phyloP scores from a whole-genome alignment of 176 grass and related monocot species.

The Cenchrus fungigraminus region DNA sequence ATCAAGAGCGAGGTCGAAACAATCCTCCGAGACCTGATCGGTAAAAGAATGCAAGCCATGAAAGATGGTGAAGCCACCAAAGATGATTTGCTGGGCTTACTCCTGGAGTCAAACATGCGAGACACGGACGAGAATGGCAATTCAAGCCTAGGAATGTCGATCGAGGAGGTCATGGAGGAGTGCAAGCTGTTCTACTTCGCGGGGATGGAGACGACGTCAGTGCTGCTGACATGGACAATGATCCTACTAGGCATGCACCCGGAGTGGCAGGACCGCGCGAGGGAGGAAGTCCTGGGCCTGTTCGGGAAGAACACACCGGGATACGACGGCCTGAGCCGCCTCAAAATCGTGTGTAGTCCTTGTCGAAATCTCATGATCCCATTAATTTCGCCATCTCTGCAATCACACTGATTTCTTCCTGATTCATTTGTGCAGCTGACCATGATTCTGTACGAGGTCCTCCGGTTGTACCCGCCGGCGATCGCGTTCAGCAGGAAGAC shows the following conservation, averaged over 20 bases:
- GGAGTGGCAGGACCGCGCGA: slow-evolving; percentile 61
- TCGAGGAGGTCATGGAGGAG: slow-evolving; percentile 63
- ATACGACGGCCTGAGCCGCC: slow-evolving; percentile 46
- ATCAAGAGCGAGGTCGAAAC: slow-evolving; percentile 40
- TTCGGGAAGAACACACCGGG: slow-evolving; percentile 57
- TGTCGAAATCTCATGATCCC: neutral
- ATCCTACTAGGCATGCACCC: slow-evolving; percentile 69
- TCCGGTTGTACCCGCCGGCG: slow-evolving; percentile 59
- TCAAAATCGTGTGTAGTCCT: slow-evolving; percentile 71
- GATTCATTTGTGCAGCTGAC: slow-evolving; percentile 48
- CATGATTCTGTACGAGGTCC: slow-evolving; percentile 76
- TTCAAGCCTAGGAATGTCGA: slow-evolving; percentile 43
- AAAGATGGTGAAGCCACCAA: slow-evolving; percentile 40
- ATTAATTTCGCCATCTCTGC: neutral
- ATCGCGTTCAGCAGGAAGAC: slow-evolving; percentile 5
- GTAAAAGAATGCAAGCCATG: slow-evolving; percentile 49
- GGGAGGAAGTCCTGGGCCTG: slow-evolving; percentile 54
- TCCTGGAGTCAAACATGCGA: slow-evolving; percentile 63
- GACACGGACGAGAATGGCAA: slow-evolving; percentile 38
- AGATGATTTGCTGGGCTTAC: slow-evolving; percentile 54
- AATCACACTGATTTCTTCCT: neutral
- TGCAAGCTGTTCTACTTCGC: slow-evolving; percentile 88
- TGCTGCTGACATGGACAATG: slow-evolving; percentile 72
- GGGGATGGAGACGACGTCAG: slow-evolving; percentile 75
- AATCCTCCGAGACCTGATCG: slow-evolving; percentile 47